phyloP scores from a whole-genome alignment of 2,329 filamentous ascomycete genomes.

The Alternaria alternata region DNA sequence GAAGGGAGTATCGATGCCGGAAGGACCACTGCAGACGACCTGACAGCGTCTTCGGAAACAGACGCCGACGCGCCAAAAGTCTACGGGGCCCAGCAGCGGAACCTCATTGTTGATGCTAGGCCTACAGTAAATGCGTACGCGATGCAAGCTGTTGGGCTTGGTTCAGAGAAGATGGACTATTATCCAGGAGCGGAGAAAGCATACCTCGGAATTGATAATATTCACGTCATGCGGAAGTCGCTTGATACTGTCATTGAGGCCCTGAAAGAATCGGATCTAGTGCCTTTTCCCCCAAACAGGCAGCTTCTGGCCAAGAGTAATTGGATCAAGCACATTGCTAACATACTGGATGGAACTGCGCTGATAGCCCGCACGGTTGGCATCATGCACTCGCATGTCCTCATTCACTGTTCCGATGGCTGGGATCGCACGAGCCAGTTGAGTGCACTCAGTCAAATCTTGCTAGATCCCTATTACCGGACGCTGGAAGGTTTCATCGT shows the following conservation, averaged over 20 bases:
- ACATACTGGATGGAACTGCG: conserved; percentile 82
- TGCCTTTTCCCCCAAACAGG: conserved; percentile 79
- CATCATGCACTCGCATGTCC: conserved; percentile 89
- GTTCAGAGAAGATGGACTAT: conserved; percentile 97
- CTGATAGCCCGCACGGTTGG: conserved; percentile 88
- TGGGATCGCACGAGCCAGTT: conserved; percentile 98
- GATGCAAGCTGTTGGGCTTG: conserved; percentile 91
- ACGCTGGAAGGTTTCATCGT: conserved; percentile 95
- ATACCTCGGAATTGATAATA: conserved; percentile 96
- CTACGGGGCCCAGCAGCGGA: conserved; percentile 92
- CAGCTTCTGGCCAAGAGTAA: conserved; percentile 83
- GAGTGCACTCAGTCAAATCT: conserved; percentile 88
- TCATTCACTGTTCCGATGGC: conserved; percentile 97
- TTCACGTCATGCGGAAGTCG: conserved; percentile 96
- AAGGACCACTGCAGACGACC: conserved; percentile 35
- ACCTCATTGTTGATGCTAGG: conserved; percentile 93
- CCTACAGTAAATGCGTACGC: conserved; percentile 93
- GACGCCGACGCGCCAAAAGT: conserved; percentile 56
- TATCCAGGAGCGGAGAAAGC: conserved; percentile 92
- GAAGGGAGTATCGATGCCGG: conserved; percentile 33
- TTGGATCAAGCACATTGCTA: conserved; percentile 89
- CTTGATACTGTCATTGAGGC: conserved; percentile 87
- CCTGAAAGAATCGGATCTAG: conserved; percentile 90
- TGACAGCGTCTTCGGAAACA: conserved; percentile 49
- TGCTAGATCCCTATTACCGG: conserved; percentile 93